Evolutionary conservation across 2,329 filamentous ascomycete species (phyloP), one percentile per base, ranked within the genome.

Genomic region (Alternaria brassicicola): DNA sequence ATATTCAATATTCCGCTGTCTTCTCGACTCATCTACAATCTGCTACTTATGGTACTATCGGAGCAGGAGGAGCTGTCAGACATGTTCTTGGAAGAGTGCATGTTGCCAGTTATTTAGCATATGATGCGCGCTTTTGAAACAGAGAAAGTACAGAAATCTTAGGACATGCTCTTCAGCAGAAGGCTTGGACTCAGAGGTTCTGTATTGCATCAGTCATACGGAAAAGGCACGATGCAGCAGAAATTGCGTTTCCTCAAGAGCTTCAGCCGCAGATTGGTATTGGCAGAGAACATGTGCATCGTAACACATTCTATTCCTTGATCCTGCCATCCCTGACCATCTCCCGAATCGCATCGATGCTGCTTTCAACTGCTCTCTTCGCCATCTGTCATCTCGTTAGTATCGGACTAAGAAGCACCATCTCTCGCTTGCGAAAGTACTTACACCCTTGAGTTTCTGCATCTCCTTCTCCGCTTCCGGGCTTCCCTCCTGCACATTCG

Each of bases 281-380:
- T 33, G 17, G 12, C 15, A 2, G 13, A 46, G 15, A 4, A 31
- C 23, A 17, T 10, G 17, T 38, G 10, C 10, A 38, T n/a, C n/a
- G 7, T 9, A 17, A 9, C 33, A 38, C 6, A 6, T n/a, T 8
- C 25, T n/a, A 65, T 49, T 43, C 55, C 26, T 64, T 57, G 30
- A 78, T 76, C 60, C 67, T 52, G 19, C 76, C 76, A 58, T 78
- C 76, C 51, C 66, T 63, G 1, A 77, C 80, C 79, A 82, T 79
- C 56, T 72, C 69, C 65, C 79, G 66, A 38, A 82, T 78, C 2
- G 73, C 73, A 42, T 79, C 72, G 55, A 82, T 80, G n/a, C 67
- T 76, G 42, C 56, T 71, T 54, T 80, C 78, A 3, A 82, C 80
- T 8, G 79, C 79, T 65, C 65, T 75, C 72, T 78, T 78, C 2